phyloP scores from a whole-genome alignment of 2,329 filamentous ascomycete genomes.

The Geosmithia putterillii region DNA sequence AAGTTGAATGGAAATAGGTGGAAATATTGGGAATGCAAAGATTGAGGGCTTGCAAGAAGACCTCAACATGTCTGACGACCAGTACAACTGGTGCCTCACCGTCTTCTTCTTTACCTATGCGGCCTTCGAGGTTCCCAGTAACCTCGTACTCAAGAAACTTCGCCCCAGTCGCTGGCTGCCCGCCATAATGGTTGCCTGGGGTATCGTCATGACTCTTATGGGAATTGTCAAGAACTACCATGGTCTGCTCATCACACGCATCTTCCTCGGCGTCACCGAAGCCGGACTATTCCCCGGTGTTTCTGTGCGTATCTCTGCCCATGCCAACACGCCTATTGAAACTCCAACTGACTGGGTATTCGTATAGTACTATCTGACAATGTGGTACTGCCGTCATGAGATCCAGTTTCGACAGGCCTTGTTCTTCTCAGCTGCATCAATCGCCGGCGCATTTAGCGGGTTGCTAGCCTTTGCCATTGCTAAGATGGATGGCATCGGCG shows the following conservation, averaged over 20 bases:
- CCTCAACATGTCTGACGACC: conserved; percentile 43
- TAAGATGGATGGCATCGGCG: conserved; percentile 55
- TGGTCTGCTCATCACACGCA: conserved; percentile 34
- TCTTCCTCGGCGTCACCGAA: conserved; percentile 54
- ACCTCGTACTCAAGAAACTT: conserved; percentile 62
- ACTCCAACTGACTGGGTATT: background rate
- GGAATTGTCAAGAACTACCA: conserved; percentile 36
- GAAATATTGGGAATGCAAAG: conserved; percentile 56
- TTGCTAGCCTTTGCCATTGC: conserved; percentile 58
- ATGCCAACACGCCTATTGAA: background rate
- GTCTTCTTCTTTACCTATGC: conserved; percentile 75
- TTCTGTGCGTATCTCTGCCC: conserved; percentile 23
- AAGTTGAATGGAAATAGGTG: conserved; percentile 17
- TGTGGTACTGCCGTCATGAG: conserved; percentile 48
- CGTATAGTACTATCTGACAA: conserved; percentile 37
- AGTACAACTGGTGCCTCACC: conserved; percentile 59
- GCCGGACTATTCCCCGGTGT: conserved; percentile 56
- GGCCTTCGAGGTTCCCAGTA: conserved; percentile 65
- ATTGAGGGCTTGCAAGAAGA: conserved; percentile 44
- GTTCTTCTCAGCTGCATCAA: conserved; percentile 72
- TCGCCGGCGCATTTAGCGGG: conserved; percentile 68
- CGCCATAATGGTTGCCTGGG: conserved; percentile 49
- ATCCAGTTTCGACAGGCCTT: conserved; percentile 49
- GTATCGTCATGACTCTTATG: conserved; percentile 36
- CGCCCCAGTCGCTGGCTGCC: conserved; percentile 66